Percentiles rank a stretch among this genome's conserved stretches.
Evolutionary conservation across 345 rosid species (phyloP).

Genomic region (Cardiospermum halicacabum): DNA sequence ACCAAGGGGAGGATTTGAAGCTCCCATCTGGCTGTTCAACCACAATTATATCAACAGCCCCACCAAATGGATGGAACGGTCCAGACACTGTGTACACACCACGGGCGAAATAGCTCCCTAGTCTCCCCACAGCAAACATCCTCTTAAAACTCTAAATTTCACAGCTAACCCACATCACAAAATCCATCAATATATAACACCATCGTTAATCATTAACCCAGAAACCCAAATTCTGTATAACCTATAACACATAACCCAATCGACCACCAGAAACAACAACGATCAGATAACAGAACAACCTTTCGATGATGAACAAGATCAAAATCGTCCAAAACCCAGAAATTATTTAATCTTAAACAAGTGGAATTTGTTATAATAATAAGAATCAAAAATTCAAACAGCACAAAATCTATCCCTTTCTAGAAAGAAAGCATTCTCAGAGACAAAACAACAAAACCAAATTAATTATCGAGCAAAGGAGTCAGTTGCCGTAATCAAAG

Average conservation of each 20-base stretch:
- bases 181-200: conserved; percentile 17
- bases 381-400: conserved; percentile 12
- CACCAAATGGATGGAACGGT: conserved; percentile 96
- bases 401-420: background rate
- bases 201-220: conserved; percentile 10
- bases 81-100: conserved; percentile 81
- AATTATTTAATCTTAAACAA: background rate
- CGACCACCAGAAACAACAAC: conserved; percentile 1
- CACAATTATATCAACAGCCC: conserved; percentile 92
- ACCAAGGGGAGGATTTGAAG: conserved; percentile 98
- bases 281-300: background rate
- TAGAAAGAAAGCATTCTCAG: background rate
- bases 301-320: background rate
- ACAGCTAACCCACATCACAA: conserved; percentile 23
- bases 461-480: conserved; percentile 6
- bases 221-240: conserved; percentile 12
- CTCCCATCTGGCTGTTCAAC: conserved; percentile 94
- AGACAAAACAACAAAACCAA: conserved; percentile 8
- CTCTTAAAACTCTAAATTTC: conserved; percentile 9
- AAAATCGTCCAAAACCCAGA: conserved; percentile 4
- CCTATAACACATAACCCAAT: conserved; percentile 13
- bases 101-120: conserved; percentile 79
- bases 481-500: conserved; percentile 21
- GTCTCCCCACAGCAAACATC: conserved; percentile 81
- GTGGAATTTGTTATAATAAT: conserved; percentile 12